A percentile compares a stretch with the other conserved stretches of the same genome.
These are phyloP conservation scores for Suillus clintonianus DNA, from an alignment of 768 basidiomycete species.

Conservation along the genomic window DNA sequence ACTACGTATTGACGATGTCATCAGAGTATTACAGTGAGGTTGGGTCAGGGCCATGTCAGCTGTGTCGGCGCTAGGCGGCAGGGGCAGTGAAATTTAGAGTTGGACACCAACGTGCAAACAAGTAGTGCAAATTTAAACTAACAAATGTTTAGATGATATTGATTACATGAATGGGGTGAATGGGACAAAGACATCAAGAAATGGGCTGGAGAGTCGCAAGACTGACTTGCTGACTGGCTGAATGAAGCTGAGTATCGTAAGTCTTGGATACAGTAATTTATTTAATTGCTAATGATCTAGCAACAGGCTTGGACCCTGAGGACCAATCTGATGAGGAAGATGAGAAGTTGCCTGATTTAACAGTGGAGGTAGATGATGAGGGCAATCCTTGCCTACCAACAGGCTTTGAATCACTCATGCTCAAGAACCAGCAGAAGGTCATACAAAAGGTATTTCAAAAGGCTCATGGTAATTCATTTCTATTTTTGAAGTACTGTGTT, in stretches of 20 bases:
- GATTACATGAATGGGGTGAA: too few species aligned
- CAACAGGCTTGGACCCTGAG: neutral
- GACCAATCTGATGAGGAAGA: neutral
- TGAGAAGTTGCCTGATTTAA: neutral
- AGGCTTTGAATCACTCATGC: neutral
- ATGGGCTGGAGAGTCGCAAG: neutral
- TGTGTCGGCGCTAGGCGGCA: too few species aligned
- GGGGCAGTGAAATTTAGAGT: too few species aligned
- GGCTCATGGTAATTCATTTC: neutral
- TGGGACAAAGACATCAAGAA: neutral
- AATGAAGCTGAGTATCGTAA: neutral
- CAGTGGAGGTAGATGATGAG: neutral
- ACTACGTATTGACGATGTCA: too few species aligned
- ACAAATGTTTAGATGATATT: too few species aligned
- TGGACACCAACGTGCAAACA: too few species aligned
- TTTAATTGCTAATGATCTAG: neutral
- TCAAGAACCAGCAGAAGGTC: constrained; percentile 1
- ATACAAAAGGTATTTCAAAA: neutral
- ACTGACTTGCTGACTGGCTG: neutral
- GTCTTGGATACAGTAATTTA: neutral
- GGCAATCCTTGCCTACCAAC: neutral
- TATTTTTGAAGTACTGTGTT: neutral
- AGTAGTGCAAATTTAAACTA: too few species aligned
- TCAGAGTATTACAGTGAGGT: too few species aligned
- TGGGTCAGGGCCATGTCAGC: too few species aligned